Evolutionary conservation across 345 rosid genomes (phyloP), one percentile per base, ranked within the genome.

Genomic region (Aquilaria malaccensis): DNA sequence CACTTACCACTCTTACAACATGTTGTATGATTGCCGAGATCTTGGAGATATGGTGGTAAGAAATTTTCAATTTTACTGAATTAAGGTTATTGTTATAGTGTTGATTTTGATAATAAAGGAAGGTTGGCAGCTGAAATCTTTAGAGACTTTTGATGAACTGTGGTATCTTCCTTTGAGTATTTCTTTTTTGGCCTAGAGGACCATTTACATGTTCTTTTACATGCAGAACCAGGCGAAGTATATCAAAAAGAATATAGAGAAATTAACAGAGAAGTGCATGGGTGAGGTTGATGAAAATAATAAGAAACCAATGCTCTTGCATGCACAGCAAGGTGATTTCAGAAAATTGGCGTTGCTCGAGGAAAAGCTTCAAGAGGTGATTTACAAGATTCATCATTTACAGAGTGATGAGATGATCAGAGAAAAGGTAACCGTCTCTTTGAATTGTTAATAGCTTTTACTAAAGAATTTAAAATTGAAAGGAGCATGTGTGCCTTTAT

Each of bases 301-400:
- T 30, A 66, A 63, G 55, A 77, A 73, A 64, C 51, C 68, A 55
- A 73, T 80, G 55, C 72, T 77, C 43, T 61, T 65, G 51, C 57
- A 70, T 50, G 61, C 55, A 50, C 13, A 71, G 49, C 66, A 55
- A 55, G 75, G 74, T 55, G 80, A 74, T 69, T 59, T 30, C 53
- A 30, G 54, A 12, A 63, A 79, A 61, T 50, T 71, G 67, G 48
- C 80, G 31, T 50, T 61, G 65, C 75, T 69, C 9, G 83, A 82
- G 66, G 91, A 87, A 69, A 84, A 87, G 78, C 80, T 84, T 79
- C 79, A 62, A 60, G 86, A 93, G 70, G 65, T 87, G 50, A 53
- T 49, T 30, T 79, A 74, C 55, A 75, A 69, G 76, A 77, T 87
- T 46, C 83, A 4, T 65, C 83, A 77, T 45, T 76, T 87, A 62